Base-by-base conservation (phyloP, 371 early-diverging fungal species). In the Lichtheimia corymbifera region DNA sequence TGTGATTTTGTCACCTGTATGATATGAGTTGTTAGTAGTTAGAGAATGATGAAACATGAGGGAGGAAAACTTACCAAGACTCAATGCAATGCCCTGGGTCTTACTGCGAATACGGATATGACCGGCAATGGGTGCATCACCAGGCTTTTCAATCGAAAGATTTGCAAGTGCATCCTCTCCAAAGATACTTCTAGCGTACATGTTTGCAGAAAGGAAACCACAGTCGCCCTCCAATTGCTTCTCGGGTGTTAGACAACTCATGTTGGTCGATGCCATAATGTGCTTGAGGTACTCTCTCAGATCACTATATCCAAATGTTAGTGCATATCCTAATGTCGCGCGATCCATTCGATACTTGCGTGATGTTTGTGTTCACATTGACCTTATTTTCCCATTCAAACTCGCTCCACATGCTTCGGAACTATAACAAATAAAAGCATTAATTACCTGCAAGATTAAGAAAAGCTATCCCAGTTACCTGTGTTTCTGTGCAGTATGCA, bases 351-450 rank as follows among this genome's bases (percentile, higher is more conserved):
- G n/a, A 55, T 18, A 77, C 87, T 77, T 76, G 89, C 88, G 87
- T 88, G 61, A 93, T 88, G 55, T 88, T 92, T 14, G 97, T 96
- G 69, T 91, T 91, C 54, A 97, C 95, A 62, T 93, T 93, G 67
- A 98, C 94, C 86, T 97, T 97, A 85, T 98, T 98, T 74, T 98
- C 99, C 99, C 99, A 98, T 78, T 98, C 98, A 78, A 97, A 97
- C 76, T 97, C 97, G 55, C 91, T 91, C 99, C 99, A 98, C 95
- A 95, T 96, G 65, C 86, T 76, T 54, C 96, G 88, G 92, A 98
- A 98, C 86, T 93, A 62, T 2, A 35, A 2, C 11, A 6, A 2
- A 35, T 35, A 0, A 9, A 9, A 35, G 49, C 42, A 47, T 28
- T 17, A 58, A 20, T 18, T 4, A 51, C 17, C n/a, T 28, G 4